Percentiles rank a stretch among this genome's conserved stretches.
phyloP scores from a whole-genome alignment of 495 filamentous ascomycete genomes.

The Durotheca rogersii region DNA sequence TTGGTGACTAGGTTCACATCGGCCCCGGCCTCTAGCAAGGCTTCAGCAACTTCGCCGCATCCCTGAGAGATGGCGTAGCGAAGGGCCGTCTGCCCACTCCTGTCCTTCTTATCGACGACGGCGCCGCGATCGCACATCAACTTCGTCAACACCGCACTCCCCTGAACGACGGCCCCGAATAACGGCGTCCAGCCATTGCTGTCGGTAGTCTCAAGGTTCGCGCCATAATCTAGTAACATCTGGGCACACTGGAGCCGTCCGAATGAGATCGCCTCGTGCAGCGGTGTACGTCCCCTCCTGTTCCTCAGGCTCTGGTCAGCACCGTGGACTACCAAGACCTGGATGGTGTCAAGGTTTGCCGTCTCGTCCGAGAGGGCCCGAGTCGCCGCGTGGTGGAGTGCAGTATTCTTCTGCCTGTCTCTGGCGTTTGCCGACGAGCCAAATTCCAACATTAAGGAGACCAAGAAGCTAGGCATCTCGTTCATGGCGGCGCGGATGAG shows the following conservation, averaged over 20 bases:
- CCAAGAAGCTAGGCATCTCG: constrained; percentile 27
- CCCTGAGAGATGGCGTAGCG: constrained; percentile 31
- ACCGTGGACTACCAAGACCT: constrained; percentile 27
- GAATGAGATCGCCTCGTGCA: constrained; percentile 28
- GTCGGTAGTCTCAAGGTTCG: constrained; percentile 25
- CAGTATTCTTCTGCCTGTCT: constrained; percentile 29
- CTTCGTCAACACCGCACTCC: constrained; percentile 21
- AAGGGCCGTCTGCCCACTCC: constrained; percentile 27
- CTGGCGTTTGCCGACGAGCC: constrained; percentile 23
- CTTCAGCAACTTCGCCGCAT: constrained; percentile 22
- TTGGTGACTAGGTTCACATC: constrained; percentile 25
- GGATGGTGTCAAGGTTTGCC: constrained; percentile 23
- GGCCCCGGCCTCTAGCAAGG: constrained; percentile 29
- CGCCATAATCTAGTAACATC: constrained; percentile 34
- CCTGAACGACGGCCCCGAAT: constrained; percentile 29
- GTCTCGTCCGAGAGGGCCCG: constrained; percentile 24
- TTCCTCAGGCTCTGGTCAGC: constrained; percentile 26
- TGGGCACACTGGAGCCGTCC: constrained; percentile 13
- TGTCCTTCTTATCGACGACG: constrained; percentile 24
- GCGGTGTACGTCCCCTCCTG: constrained; percentile 27
- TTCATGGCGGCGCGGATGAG: constrained; percentile 31
- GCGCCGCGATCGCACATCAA: constrained; percentile 32
- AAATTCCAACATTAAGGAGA: constrained; percentile 34
- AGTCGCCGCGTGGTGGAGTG: constrained; percentile 35
- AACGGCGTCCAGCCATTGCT: constrained; percentile 25